Percentiles rank a stretch among this genome's conserved stretches.
Evolutionary conservation across 768 basidiomycete species (phyloP).

Genomic region (Lactarius deliciosus): DNA sequence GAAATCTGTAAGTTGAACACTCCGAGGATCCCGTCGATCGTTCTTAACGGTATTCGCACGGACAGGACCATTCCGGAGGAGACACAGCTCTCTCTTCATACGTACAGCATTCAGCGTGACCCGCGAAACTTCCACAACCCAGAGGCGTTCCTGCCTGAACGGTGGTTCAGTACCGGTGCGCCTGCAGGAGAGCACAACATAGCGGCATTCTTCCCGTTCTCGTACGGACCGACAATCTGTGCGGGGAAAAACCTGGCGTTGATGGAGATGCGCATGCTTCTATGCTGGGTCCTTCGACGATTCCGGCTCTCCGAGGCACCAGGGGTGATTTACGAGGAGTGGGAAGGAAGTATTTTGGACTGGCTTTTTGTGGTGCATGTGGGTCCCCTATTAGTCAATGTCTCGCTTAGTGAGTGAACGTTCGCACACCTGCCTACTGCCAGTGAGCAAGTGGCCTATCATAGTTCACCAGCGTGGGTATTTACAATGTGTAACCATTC

Average conservation of each 20-base stretch:
- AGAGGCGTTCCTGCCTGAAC: conserved; percentile 1
- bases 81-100: conserved; percentile 4
- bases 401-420: not conserved
- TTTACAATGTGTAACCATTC: too few relatives aligned
- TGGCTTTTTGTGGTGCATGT: not conserved
- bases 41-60: too few relatives aligned
- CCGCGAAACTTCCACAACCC: conserved; percentile 1
- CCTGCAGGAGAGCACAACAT: conserved; percentile 10
- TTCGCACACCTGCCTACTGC: not conserved
- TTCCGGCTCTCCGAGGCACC: not conserved
- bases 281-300: not conserved
- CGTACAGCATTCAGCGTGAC: conserved; percentile 9
- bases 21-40: too few relatives aligned
- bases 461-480: too few relatives aligned
- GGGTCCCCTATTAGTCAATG: not conserved
- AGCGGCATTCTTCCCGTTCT: conserved; percentile 28
- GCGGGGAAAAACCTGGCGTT: conserved; percentile 29
- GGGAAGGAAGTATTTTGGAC: not conserved
- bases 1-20: not conserved
- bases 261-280: conserved; percentile 21
- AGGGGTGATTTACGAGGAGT: not conserved
- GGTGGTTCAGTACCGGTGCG: not conserved
- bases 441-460: too few relatives aligned
- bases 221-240: conserved; percentile 29
- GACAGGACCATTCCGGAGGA: not conserved